These are phyloP conservation scores for Blastomyces percursus DNA, from an alignment of 2,329 filamentous ascomycete species.

Conservation along the genomic window DNA sequence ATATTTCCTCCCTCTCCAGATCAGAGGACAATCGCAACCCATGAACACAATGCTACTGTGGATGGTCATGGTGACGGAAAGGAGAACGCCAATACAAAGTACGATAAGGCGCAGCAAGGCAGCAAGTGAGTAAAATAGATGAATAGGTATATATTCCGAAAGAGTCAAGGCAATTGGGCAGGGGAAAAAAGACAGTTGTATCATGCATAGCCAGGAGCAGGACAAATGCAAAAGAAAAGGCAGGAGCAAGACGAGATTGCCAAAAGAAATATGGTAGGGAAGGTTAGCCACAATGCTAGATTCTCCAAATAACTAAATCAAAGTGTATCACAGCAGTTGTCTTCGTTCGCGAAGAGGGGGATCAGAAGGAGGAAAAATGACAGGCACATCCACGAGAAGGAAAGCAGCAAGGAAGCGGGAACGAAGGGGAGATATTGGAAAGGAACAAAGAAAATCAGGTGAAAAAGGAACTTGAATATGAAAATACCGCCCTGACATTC, in stretches of 20 bases:
- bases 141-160: neutral
- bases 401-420: neutral
- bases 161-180: neutral
- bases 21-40: too few species aligned
- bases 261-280: too few species aligned
- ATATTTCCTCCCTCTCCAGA: too few species aligned
- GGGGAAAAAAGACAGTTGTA: neutral
- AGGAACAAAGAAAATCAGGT: neutral
- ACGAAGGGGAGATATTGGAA: neutral
- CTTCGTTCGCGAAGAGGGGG: neutral
- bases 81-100: neutral
- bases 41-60: neutral
- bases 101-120: neutral
- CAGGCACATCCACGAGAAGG: too few species aligned
- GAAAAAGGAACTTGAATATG: neutral
- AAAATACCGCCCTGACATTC: neutral
- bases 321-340: neutral
- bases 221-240: neutral
- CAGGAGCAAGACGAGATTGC: neutral
- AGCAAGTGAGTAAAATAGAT: neutral
- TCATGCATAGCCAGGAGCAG: neutral
- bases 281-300: neutral
- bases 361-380: neutral
- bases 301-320: neutral
- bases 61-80: neutral